phyloP scores from a whole-genome alignment of 2,329 filamentous ascomycete species.

The Colletotrichum sp. region DNA sequence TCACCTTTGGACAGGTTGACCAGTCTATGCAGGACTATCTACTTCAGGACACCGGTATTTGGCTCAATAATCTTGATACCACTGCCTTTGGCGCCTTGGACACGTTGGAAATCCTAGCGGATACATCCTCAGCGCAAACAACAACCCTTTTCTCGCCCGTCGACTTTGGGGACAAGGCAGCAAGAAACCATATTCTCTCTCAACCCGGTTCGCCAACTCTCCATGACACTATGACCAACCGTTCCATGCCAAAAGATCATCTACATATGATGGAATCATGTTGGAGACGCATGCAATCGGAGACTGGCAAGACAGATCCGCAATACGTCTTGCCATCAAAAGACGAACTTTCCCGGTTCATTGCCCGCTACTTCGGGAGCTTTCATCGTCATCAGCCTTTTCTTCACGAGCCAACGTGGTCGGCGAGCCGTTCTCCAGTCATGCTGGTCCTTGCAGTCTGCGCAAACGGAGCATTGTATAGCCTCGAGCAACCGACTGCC shows the following conservation, averaged over 20 bases:
- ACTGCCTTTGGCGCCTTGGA: neutral
- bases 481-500: neutral
- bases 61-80: neutral
- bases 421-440: neutral
- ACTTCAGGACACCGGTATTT: neutral
- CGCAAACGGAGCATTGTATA: neutral
- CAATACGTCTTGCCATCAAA: neutral
- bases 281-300: neutral
- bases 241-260: neutral
- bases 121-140: neutral
- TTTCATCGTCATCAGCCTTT: neutral
- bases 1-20: neutral
- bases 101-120: neutral
- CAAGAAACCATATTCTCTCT: neutral
- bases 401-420: neutral
- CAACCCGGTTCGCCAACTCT: neutral
- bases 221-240: neutral
- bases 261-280: neutral
- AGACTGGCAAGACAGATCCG: neutral
- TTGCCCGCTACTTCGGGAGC: neutral
- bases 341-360: neutral
- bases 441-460: neutral
- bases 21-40: neutral
- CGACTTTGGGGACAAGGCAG: neutral
- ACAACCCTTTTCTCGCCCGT: neutral